phyloP scores from a whole-genome alignment of 306 rosid species.

The Inga leiocalycina region DNA sequence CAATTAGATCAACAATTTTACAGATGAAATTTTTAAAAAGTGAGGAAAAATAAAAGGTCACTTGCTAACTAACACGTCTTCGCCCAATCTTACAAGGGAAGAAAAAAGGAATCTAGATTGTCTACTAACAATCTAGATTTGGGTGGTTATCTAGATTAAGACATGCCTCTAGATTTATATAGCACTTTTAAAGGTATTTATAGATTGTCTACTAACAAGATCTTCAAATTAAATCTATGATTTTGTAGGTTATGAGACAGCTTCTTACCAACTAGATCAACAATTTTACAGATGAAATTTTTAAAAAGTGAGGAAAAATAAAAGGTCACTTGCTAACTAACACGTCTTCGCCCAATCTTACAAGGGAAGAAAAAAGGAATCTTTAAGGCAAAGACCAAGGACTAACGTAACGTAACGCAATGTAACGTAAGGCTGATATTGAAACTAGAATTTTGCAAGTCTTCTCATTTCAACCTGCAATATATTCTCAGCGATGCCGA shows the following conservation, averaged over 20 bases:
- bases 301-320: not conserved
- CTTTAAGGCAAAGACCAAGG: not conserved
- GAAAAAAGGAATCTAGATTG: not conserved
- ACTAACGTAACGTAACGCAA: not conserved
- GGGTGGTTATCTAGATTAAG: accelerated
- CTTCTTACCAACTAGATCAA: too few species aligned
- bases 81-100: not conserved
- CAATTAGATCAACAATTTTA: too few species aligned
- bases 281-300: not conserved
- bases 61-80: not conserved
- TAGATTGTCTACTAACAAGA: too few species aligned
- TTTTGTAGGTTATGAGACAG: too few species aligned
- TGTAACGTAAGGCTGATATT: not conserved
- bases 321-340: not conserved
- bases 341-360: not conserved
- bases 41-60: not conserved
- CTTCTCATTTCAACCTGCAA: not conserved
- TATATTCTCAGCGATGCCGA: not conserved
- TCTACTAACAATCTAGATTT: too few species aligned
- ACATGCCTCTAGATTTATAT: too few species aligned
- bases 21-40: not conserved
- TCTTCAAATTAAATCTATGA: too few species aligned
- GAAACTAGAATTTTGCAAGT: not conserved
- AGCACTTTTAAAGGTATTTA: too few species aligned
- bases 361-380: not conserved